These are phyloP conservation scores for Barnettozyma sp. DNA, from an alignment of 805 yeast species.

Conservation along the genomic window DNA sequence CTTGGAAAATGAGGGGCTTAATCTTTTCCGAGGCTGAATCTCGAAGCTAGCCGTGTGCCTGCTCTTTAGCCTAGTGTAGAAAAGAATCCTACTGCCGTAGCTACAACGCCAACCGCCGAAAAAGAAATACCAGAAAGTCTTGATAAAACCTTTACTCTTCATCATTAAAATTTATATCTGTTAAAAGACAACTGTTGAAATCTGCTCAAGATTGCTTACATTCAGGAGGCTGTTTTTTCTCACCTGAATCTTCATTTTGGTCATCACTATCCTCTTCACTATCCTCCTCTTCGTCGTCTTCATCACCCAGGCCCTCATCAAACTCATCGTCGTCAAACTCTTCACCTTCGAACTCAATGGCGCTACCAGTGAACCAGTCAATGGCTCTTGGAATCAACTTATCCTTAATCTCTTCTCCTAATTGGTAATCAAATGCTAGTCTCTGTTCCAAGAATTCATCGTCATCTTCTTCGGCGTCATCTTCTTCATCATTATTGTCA, in stretches of 20 bases:
- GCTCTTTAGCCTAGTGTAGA: too few species aligned
- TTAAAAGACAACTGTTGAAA: too few species aligned
- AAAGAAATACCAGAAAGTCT: neutral
- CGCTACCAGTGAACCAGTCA: conserved; percentile 98
- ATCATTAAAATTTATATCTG: too few species aligned
- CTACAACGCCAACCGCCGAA: too few species aligned
- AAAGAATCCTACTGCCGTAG: too few species aligned
- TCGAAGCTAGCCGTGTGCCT: too few species aligned
- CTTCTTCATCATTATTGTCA: conserved; percentile 30
- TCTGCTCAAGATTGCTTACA: conserved; percentile 14
- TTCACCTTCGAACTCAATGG: conserved; percentile 68
- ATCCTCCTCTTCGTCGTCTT: conserved; percentile 33
- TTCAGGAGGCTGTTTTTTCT: conserved; percentile 16
- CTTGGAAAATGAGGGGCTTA: too few species aligned
- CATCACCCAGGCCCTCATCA: conserved; percentile 60
- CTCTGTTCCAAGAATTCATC: conserved; percentile 74
- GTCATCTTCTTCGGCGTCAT: conserved; percentile 51
- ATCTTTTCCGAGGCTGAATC: too few species aligned
- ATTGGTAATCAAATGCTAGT: conserved; percentile 86
- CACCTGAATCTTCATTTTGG: conserved; percentile 33
- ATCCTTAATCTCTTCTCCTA: conserved; percentile 95
- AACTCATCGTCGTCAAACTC: conserved; percentile 56
- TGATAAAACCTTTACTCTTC: too few species aligned
- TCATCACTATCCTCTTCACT: conserved; percentile 36
- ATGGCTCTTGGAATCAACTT: conserved; percentile 92